These are phyloP conservation scores for Pseudoturritis turrita DNA, from an alignment of 345 rosid species.

Conservation along the genomic window DNA sequence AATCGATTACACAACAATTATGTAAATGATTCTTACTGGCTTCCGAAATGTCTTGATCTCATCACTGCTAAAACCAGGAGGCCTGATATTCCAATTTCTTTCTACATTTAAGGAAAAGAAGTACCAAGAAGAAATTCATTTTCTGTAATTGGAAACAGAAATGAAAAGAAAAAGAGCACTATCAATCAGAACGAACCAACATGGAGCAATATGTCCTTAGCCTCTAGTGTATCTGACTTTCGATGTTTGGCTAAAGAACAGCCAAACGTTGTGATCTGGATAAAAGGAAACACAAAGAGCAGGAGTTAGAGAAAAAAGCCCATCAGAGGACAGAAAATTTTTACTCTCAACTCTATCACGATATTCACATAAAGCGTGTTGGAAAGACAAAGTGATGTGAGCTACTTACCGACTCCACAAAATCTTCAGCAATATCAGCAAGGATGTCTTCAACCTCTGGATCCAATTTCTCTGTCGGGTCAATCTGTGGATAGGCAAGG, in stretches of 20 bases:
- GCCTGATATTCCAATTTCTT: constrained; percentile 84
- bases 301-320: not conserved
- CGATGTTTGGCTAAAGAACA: constrained; percentile 97
- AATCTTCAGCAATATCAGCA: constrained; percentile 90
- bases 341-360: not conserved
- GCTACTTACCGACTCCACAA: constrained; percentile 83
- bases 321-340: not conserved
- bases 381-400: constrained; percentile 5
- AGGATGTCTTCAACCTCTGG: constrained; percentile 94
- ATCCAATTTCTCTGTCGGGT: constrained; percentile 83
- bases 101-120: constrained; percentile 46
- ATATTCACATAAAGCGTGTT: not conserved
- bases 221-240: constrained; percentile 87
- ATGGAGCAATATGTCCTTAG: constrained; percentile 91
- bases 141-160: not conserved
- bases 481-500: constrained; percentile 52
- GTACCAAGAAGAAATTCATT: not conserved
- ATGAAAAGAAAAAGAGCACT: not conserved
- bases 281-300: constrained; percentile 3
- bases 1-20: not conserved
- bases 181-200: constrained; percentile 60
- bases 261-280: constrained; percentile 88
- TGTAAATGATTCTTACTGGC: constrained; percentile 45
- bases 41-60: constrained; percentile 84
- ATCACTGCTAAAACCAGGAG: constrained; percentile 87